Conservation (phyloP, 1,284 basidiomycete genomes). For the Volvariella surrecta region DNA sequence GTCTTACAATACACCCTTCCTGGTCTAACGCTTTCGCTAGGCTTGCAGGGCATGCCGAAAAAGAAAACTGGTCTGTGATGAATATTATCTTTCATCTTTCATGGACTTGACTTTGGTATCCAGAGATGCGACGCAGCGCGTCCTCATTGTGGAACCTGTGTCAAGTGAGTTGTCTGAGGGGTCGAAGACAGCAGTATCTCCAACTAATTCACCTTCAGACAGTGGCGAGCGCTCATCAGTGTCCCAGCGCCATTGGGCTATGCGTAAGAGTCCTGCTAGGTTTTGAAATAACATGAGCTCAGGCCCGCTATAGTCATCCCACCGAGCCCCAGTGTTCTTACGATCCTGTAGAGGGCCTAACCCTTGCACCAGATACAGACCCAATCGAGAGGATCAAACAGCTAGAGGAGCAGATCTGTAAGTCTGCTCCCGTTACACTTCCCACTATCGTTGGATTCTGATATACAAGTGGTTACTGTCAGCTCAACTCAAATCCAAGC, state of each 20-base stretch:
- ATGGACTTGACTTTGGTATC: conserved; percentile 6
- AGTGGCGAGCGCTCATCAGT: conserved; percentile 71
- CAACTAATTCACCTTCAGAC: conserved; percentile 26
- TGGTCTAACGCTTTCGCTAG: conserved; percentile 24
- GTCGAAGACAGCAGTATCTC: conserved; percentile 5
- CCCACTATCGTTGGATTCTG: neutral
- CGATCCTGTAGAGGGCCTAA: conserved; percentile 74
- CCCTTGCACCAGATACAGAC: conserved; percentile 65
- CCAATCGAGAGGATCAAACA: conserved; percentile 65
- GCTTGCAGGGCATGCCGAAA: conserved; percentile 75
- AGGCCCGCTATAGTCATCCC: conserved; percentile 50
- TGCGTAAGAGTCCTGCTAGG: conserved; percentile 39
- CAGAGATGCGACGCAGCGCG: conserved; percentile 81
- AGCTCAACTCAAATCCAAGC: conserved; percentile 57
- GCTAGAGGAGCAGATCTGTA: conserved; percentile 73
- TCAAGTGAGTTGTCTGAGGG: conserved; percentile 45
- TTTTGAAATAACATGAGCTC: conserved; percentile 5
- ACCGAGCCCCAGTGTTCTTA: conserved; percentile 74
- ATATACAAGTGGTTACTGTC: conserved; percentile 6
- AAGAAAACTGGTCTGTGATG: conserved; percentile 59
- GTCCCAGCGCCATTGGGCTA: conserved; percentile 74
- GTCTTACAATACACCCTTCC: conserved; percentile 3
- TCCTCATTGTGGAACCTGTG: conserved; percentile 74
- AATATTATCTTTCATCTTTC: neutral
- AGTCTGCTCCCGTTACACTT: conserved; percentile 13